Percentiles rank a stretch among this genome's conserved stretches.
Conservation (phyloP, 1,284 basidiomycete genomes). For the Phellinidium pouzarii region DNA sequence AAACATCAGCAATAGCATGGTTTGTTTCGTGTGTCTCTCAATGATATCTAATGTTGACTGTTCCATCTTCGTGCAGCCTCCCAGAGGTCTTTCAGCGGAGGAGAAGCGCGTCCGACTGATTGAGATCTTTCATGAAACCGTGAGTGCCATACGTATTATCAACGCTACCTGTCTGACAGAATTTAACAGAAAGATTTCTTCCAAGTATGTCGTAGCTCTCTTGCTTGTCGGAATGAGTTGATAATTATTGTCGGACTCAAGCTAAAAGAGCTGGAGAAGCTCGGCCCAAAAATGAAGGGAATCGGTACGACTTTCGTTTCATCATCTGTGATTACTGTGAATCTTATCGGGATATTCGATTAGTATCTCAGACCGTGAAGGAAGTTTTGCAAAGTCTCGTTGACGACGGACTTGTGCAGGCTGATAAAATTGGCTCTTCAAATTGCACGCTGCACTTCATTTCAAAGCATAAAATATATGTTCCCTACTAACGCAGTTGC, state of each 20-base stretch:
- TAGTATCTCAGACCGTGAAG: constrained; percentile 84
- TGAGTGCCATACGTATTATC: constrained; percentile 27
- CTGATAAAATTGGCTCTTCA: constrained; percentile 86
- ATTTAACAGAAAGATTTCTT: constrained; percentile 73
- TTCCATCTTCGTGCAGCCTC: constrained; percentile 46
- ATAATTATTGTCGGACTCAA: constrained; percentile 25
- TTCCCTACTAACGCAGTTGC: constrained; percentile 5
- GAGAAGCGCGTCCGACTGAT: constrained; percentile 76
- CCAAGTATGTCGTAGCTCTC: constrained; percentile 41
- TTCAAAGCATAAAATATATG: not conserved
- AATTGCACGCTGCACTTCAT: constrained; percentile 57
- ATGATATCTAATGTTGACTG: no score
- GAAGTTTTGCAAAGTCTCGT: constrained; percentile 81
- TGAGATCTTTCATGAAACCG: constrained; percentile 87
- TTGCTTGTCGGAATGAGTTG: not conserved
- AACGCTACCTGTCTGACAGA: not conserved
- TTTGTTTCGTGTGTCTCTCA: no score
- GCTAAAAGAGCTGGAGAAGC: constrained; percentile 86
- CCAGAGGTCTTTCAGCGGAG: constrained; percentile 70
- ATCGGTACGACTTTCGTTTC: constrained; percentile 49
- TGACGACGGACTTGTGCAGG: constrained; percentile 75
- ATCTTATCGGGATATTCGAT: not conserved
- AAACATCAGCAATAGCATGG: no score
- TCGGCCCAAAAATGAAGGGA: constrained; percentile 78
- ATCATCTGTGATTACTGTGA: not conserved